phyloP scores from a whole-genome alignment of 768 basidiomycete genomes.

The Filobasidium floriforme region DNA sequence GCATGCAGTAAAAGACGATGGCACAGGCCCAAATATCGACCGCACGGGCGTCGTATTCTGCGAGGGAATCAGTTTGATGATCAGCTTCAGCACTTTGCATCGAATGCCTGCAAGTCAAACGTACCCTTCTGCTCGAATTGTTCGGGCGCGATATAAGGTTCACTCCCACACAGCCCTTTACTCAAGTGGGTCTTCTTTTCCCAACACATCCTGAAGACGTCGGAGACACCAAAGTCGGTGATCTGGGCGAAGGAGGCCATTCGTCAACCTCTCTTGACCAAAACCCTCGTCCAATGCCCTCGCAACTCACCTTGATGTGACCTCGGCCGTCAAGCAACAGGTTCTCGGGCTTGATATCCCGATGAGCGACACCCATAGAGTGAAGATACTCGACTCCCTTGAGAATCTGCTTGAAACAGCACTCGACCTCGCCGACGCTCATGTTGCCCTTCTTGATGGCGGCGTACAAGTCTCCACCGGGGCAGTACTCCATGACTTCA shows the following conservation, averaged over 20 bases:
- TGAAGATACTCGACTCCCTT: constrained; percentile 83
- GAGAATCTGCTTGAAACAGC: constrained; percentile 94
- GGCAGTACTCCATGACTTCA: constrained; percentile 99
- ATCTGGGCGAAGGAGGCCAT: constrained; percentile 53
- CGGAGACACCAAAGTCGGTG: constrained; percentile 96
- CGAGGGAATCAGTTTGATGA: constrained; percentile 24
- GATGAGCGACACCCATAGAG: constrained; percentile 92
- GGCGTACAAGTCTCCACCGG: constrained; percentile 94
- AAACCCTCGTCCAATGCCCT: not conserved
- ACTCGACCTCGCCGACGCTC: constrained; percentile 86
- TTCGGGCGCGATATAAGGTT: constrained; percentile 98
- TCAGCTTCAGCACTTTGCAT: not conserved
- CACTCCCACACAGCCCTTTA: constrained; percentile 91
- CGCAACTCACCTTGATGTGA: constrained; percentile 69
- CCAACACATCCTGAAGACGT: constrained; percentile 98
- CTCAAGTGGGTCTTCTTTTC: constrained; percentile 94
- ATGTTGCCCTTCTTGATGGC: constrained; percentile 96
- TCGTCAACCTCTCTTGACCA: not conserved
- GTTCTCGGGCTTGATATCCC: constrained; percentile 98
- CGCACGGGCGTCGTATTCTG: constrained; percentile 92
- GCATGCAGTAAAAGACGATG: constrained; percentile 96
- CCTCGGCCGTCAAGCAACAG: constrained; percentile 86
- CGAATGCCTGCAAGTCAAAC: constrained; percentile 41
- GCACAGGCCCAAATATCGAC: constrained; percentile 98
- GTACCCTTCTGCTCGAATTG: constrained; percentile 94